Evolutionary conservation across 495 filamentous ascomycete species (phyloP).

Genomic region (Annulohypoxylon nitens): DNA sequence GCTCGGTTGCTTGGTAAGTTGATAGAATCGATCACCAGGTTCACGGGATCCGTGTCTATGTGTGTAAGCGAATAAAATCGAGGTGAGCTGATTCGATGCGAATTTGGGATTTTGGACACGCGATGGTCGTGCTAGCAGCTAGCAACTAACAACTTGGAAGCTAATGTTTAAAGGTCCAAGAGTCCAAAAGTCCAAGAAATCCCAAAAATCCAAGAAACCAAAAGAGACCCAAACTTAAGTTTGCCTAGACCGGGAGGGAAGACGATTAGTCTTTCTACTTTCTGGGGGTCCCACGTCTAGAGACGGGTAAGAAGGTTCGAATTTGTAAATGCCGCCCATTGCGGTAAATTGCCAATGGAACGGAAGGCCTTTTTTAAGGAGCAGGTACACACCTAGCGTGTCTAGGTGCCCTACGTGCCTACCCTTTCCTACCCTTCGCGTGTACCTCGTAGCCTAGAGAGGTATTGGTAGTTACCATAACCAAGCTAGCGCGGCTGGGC

Average conservation of each 20-base stretch:
- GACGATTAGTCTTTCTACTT: slow-evolving; percentile 31
- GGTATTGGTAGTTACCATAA: slow-evolving; percentile 40
- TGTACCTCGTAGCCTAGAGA: slow-evolving; percentile 11
- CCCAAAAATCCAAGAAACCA: neutral
- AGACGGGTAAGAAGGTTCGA: slow-evolving; percentile 42
- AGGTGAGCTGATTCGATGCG: slow-evolving; percentile 23
- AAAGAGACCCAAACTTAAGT: slow-evolving; percentile 7
- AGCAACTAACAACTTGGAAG: no score
- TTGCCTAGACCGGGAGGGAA: slow-evolving; percentile 25
- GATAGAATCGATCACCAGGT: slow-evolving; percentile 30
- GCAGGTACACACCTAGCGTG: slow-evolving; percentile 17
- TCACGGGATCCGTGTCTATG: neutral
- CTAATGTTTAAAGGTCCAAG: neutral
- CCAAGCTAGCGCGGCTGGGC: slow-evolving; percentile 44
- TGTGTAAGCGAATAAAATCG: slow-evolving; percentile 18
- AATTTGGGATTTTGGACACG: slow-evolving; percentile 21
- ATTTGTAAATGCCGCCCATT: slow-evolving; percentile 50
- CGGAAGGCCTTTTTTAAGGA: slow-evolving; percentile 44
- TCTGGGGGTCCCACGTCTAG: slow-evolving; percentile 35
- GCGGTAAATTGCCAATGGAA: slow-evolving; percentile 50
- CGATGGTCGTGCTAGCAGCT: slow-evolving; percentile 32
- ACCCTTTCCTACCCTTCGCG: neutral
- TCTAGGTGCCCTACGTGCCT: slow-evolving; percentile 9
- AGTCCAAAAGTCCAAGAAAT: neutral
- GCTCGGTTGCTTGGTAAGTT: slow-evolving; percentile 16